A percentile compares a stretch with the other conserved stretches of the same genome.
phyloP scores from a whole-genome alignment of 805 yeast species.

The Cyberlindnera galapagoensis region DNA sequence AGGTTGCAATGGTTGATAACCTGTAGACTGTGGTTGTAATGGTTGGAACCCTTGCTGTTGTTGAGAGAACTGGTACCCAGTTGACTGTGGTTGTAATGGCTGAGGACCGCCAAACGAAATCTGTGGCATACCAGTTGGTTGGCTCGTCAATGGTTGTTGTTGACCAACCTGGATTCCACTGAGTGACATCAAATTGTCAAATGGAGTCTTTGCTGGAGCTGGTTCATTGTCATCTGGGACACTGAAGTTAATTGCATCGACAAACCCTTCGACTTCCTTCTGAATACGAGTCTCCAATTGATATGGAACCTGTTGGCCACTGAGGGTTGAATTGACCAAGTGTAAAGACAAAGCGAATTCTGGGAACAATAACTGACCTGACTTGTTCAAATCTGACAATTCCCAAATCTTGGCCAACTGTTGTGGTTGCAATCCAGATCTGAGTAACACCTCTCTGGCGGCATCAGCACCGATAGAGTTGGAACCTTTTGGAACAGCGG shows the following conservation, averaged over 20 bases:
- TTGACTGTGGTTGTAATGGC: constrained; percentile 13
- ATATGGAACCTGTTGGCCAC: constrained; percentile 73
- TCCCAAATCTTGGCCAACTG: constrained; percentile 86
- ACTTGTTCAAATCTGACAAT: constrained; percentile 78
- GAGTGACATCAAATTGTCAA: constrained; percentile 31
- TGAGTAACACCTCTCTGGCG: constrained; percentile 72
- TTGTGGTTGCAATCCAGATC: constrained; percentile 70
- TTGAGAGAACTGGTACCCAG: constrained; percentile 24
- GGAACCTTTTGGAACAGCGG: constrained; percentile 56
- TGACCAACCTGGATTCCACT: constrained; percentile 27
- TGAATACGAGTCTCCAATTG: constrained; percentile 63
- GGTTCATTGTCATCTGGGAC: constrained; percentile 48
- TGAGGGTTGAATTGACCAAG: constrained; percentile 69
- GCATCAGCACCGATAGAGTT: constrained; percentile 56
- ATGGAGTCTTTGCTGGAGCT: constrained; percentile 32
- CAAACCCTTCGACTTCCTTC: constrained; percentile 84
- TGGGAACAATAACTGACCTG: constrained; percentile 84
- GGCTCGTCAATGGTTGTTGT: constrained; percentile 20
- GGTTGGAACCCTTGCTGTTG: constrained; percentile 29
- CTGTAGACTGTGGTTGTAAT: constrained; percentile 29
- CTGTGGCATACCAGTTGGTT: constrained; percentile 16
- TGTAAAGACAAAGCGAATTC: constrained; percentile 92
- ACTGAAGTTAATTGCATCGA: constrained; percentile 78
- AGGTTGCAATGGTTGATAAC: constrained; percentile 26
- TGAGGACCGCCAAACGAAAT: constrained; percentile 17